These are phyloP conservation scores for Madurella fahalii DNA, from an alignment of 2,329 filamentous ascomycete genomes.

Conservation along the genomic window DNA sequence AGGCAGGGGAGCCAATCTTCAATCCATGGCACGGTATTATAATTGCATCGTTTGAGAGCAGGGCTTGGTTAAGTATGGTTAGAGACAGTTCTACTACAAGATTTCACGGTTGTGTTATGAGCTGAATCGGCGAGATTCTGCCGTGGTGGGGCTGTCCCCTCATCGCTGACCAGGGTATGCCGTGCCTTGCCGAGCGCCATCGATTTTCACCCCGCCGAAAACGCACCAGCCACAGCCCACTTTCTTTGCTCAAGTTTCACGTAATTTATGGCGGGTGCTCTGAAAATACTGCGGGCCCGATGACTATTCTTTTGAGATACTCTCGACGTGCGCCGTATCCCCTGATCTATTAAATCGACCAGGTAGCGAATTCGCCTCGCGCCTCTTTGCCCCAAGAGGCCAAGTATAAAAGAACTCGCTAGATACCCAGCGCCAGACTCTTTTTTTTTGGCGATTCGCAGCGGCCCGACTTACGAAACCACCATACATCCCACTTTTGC, in stretches of 20 bases:
- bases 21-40: no score
- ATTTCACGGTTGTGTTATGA: no score
- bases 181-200: conserved; percentile 8
- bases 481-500: conserved; percentile 16
- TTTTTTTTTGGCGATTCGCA: neutral
- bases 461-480: conserved; percentile 3
- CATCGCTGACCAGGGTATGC: conserved; percentile 1
- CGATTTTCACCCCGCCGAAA: conserved; percentile 9
- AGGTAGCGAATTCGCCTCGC: neutral
- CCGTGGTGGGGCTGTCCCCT: conserved; percentile 8
- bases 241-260: conserved; percentile 11
- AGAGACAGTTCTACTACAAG: no score
- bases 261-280: conserved; percentile 21
- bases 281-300: conserved; percentile 23
- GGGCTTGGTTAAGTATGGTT: no score
- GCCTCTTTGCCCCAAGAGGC: neutral
- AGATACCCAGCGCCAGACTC: neutral
- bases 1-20: no score
- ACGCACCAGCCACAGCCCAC: conserved; percentile 25
- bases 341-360: neutral
- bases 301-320: conserved; percentile 19
- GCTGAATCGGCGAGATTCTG: neutral
- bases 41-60: no score
- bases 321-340: neutral
- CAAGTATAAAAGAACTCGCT: neutral